Evolutionary conservation across 257 asterid genomes (phyloP).

Genomic region (Solanum commersonii): DNA sequence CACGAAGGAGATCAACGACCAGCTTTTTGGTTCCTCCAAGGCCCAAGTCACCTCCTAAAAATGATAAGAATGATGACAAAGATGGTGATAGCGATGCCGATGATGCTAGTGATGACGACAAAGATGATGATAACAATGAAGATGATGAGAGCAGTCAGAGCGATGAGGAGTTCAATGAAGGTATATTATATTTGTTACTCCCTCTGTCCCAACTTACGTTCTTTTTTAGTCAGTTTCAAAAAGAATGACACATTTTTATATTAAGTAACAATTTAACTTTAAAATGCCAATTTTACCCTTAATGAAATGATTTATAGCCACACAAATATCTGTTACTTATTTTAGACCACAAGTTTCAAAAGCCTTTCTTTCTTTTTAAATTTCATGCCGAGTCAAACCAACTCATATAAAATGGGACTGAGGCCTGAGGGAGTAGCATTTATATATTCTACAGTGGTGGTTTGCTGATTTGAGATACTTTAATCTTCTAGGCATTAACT

Average conservation of each 20-base stretch:
- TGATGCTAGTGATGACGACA: constrained; percentile 1
- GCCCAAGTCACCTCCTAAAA: constrained; percentile 24
- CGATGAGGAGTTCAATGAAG: constrained; percentile 73
- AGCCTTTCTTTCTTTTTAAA: too few species aligned
- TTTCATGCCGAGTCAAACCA: not conserved
- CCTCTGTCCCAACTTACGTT: not conserved
- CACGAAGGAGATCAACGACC: constrained; percentile 79
- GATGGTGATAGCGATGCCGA: constrained; percentile 7
- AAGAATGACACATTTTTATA: not conserved
- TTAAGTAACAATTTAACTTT: too few species aligned
- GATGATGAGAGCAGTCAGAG: constrained; percentile 30
- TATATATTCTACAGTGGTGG: not conserved
- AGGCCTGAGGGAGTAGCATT: not conserved
- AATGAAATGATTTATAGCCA: not conserved
- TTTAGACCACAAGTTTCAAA: not conserved
- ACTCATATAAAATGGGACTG: too few species aligned
- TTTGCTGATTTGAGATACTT: not conserved
- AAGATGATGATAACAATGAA: constrained; percentile 15
- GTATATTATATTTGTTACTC: constrained; percentile 19
- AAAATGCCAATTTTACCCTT: too few species aligned
- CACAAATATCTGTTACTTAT: too few species aligned
- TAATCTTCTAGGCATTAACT: not conserved
- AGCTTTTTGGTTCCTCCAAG: constrained; percentile 50
- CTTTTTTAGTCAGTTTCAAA: not conserved
- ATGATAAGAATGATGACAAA: constrained; percentile 23